A percentile compares a stretch with the other conserved stretches of the same genome.
Evolutionary conservation across 2,329 filamentous ascomycete species (phyloP).

Genomic region (Claviceps sp.): DNA sequence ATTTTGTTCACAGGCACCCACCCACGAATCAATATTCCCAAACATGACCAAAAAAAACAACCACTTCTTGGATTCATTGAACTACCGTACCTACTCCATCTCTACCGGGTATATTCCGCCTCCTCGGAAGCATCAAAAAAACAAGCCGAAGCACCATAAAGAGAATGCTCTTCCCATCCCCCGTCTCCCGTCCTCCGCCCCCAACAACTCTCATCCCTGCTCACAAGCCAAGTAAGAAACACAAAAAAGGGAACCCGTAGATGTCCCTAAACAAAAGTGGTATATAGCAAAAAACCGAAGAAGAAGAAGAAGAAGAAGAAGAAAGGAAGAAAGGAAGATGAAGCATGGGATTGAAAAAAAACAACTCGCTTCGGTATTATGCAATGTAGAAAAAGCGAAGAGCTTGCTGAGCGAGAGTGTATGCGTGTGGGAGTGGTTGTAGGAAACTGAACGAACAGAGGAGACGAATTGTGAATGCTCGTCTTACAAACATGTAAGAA

Average conservation of each 20-base stretch:
- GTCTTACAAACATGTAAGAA: no score
- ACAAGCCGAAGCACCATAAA: not conserved
- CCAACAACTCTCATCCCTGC: not conserved
- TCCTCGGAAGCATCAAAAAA: not conserved
- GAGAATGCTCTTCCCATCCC: not conserved
- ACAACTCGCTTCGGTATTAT: not conserved
- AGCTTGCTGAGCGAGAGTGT: not conserved
- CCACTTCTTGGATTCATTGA: slow-evolving; percentile 3
- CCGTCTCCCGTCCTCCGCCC: not conserved
- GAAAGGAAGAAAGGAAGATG: not conserved
- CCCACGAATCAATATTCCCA: no score
- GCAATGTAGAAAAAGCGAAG: not conserved
- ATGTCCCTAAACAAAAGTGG: slow-evolving; percentile 1
- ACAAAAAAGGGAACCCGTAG: not conserved
- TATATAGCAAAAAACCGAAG: slow-evolving; percentile 2
- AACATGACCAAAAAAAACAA: not conserved
- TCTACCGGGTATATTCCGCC: slow-evolving; percentile 3
- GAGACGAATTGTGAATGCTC: not conserved
- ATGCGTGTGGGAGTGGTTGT: not conserved
- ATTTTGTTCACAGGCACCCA: no score
- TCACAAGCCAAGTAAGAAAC: not conserved
- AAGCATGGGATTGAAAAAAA: no score
- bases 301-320: not conserved
- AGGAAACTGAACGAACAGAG: not conserved
- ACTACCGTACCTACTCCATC: not conserved